phyloP scores from a whole-genome alignment of 805 yeast genomes.

The Henningerozyma blattae region DNA sequence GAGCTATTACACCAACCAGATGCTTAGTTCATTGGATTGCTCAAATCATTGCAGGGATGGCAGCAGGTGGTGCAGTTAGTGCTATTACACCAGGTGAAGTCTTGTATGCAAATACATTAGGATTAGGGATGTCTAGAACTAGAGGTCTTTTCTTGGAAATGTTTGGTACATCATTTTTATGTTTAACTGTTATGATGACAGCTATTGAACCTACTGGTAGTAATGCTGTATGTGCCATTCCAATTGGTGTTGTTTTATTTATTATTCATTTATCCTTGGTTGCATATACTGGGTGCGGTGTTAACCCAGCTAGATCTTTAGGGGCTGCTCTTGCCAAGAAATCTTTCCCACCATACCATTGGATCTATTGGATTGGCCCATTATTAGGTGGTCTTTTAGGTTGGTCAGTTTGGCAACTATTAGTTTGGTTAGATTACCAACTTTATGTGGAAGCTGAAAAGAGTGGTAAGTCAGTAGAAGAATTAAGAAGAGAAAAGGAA shows the following conservation, averaged over 20 bases:
- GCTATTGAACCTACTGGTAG: constrained; percentile 76
- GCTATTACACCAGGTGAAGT: constrained; percentile 78
- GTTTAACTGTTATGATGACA: constrained; percentile 66
- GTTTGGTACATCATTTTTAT: constrained; percentile 62
- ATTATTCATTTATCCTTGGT: constrained; percentile 73
- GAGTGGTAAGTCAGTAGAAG: constrained; percentile 1
- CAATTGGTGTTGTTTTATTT: constrained; percentile 72
- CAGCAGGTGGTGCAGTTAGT: constrained; percentile 81
- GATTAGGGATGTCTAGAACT: constrained; percentile 57
- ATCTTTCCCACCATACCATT: constrained; percentile 71
- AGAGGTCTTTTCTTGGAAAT: constrained; percentile 77
- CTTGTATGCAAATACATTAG: constrained; percentile 57
- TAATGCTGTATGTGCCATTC: constrained; percentile 70
- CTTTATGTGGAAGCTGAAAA: constrained; percentile 25
- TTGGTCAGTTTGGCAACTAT: constrained; percentile 50
- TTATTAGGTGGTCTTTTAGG: constrained; percentile 58
- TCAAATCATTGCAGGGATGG: constrained; percentile 78
- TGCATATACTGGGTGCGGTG: constrained; percentile 81
- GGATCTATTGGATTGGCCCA: constrained; percentile 94
- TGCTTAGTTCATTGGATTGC: constrained; percentile 52
- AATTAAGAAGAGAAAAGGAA: not conserved
- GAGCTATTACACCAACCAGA: constrained; percentile 64
- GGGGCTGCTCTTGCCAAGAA: constrained; percentile 71
- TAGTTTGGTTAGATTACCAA: constrained; percentile 53
- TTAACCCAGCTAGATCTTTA: constrained; percentile 81